These are phyloP conservation scores for Linanthus parryae DNA, from an alignment of 148 eudicot genomes.

Conservation along the genomic window DNA sequence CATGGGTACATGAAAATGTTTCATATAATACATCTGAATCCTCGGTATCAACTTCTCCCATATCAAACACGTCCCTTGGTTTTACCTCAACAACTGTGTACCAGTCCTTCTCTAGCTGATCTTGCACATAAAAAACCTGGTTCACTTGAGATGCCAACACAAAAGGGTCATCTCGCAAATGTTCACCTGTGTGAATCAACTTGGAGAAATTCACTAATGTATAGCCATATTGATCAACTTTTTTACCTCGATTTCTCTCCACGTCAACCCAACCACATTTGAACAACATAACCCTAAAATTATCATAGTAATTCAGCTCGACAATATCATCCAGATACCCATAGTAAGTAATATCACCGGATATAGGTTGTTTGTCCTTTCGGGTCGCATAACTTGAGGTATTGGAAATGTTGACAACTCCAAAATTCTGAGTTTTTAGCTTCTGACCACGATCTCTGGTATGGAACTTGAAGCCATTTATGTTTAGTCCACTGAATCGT, in stretches of 20 bases:
- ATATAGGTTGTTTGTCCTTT: too few relatives aligned
- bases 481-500: background rate
- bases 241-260: background rate
- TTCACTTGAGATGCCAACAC: constrained; percentile 20
- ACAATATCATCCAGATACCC: constrained; percentile 10
- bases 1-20: too few relatives aligned
- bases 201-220: constrained; percentile 10
- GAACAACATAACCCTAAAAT: constrained; percentile 7
- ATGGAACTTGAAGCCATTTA: background rate
- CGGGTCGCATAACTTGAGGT: constrained; percentile 6
- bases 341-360: constrained; percentile 8
- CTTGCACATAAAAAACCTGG: constrained; percentile 14
- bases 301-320: too few relatives aligned
- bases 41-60: too few relatives aligned
- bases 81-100: constrained; percentile 11
- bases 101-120: constrained; percentile 16
- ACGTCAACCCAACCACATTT: constrained; percentile 17
- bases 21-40: too few relatives aligned
- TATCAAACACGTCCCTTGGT: constrained; percentile 18
- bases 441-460: background rate
- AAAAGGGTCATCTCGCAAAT: constrained; percentile 19
- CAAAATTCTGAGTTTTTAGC: constrained; percentile 9
- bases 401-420: constrained; percentile 4
- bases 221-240: background rate
- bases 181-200: constrained; percentile 15